A percentile compares a stretch with the other conserved stretches of the same genome.
phyloP scores from a whole-genome alignment of 1,139 yeast genomes.

The Zygoascus sp. region DNA sequence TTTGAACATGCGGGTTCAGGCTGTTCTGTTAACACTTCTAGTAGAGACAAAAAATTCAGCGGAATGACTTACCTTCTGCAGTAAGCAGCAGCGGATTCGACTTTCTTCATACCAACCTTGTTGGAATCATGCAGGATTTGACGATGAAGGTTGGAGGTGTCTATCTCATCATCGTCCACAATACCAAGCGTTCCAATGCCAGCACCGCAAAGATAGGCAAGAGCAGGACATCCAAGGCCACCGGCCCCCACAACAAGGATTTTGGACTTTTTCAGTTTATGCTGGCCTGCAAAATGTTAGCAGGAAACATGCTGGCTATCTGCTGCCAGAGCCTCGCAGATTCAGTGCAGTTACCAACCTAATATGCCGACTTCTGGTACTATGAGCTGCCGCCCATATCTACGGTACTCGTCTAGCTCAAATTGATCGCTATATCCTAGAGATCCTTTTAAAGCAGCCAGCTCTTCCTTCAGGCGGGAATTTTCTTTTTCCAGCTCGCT shows the following conservation, averaged over 20 bases:
- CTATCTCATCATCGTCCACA: constrained; percentile 83
- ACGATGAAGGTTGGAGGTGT: constrained; percentile 78
- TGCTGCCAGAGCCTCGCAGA: too few relatives aligned
- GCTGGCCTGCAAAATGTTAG: constrained; percentile 44
- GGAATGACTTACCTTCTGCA: constrained; percentile 33
- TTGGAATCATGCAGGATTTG: constrained; percentile 75
- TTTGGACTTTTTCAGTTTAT: constrained; percentile 49
- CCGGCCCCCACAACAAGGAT: constrained; percentile 92
- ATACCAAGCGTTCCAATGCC: constrained; percentile 75
- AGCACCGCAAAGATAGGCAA: constrained; percentile 78
- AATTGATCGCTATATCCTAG: constrained; percentile 5
- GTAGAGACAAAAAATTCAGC: not conserved
- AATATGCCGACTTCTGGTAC: constrained; percentile 69
- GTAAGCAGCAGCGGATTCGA: constrained; percentile 65
- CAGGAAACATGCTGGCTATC: not conserved
- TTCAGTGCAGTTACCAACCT: constrained; percentile 27
- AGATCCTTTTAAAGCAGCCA: constrained; percentile 10
- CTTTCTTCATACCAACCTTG: constrained; percentile 64
- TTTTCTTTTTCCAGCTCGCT: constrained; percentile 14
- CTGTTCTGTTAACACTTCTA: constrained; percentile 11
- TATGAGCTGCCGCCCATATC: constrained; percentile 95
- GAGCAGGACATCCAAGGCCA: constrained; percentile 91
- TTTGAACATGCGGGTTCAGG: constrained; percentile 64
- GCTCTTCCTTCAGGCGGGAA: constrained; percentile 15
- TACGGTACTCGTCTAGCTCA: constrained; percentile 59